Conservation (phyloP, 2,329 filamentous ascomycete species). For the Aureobasidium vineae region DNA sequence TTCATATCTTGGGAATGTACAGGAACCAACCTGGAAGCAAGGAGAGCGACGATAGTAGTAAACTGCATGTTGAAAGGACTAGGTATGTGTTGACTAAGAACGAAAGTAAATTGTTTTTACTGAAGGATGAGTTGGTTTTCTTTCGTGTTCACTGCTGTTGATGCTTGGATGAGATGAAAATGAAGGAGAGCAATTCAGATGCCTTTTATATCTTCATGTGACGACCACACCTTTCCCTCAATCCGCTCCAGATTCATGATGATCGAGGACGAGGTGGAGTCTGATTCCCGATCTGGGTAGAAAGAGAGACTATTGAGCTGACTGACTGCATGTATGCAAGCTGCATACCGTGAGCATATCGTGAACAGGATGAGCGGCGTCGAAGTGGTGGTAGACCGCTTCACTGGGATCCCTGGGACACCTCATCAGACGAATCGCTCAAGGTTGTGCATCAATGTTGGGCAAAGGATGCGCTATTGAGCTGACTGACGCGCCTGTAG, state of each 20-base stretch:
- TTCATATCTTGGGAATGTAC: background rate
- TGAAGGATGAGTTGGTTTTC: background rate
- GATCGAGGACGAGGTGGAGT: background rate
- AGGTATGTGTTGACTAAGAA: background rate
- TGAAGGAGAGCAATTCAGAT: background rate
- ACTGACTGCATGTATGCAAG: background rate
- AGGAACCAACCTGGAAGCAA: slow-evolving; percentile 13
- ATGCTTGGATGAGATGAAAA: background rate
- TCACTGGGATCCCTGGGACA: background rate
- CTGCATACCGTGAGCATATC: slow-evolving; percentile 9
- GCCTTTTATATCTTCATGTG: slow-evolving; percentile 1
- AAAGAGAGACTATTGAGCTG: background rate
- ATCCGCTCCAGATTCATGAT: no score
- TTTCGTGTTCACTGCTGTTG: background rate
- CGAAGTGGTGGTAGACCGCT: background rate
- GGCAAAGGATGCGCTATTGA: slow-evolving; percentile 20
- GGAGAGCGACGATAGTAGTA: slow-evolving; percentile 11
- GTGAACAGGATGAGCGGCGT: background rate
- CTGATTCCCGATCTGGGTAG: background rate
- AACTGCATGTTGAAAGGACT: background rate
- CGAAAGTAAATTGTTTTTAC: background rate
- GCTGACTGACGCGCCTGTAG: slow-evolving; percentile 17
- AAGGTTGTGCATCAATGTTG: background rate
- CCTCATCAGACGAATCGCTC: background rate
- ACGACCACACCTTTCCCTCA: background rate